Percentiles rank a stretch among this genome's conserved stretches.
Evolutionary conservation across 805 yeast genomes (phyloP).

Genomic region (Candida endomychidarum): DNA sequence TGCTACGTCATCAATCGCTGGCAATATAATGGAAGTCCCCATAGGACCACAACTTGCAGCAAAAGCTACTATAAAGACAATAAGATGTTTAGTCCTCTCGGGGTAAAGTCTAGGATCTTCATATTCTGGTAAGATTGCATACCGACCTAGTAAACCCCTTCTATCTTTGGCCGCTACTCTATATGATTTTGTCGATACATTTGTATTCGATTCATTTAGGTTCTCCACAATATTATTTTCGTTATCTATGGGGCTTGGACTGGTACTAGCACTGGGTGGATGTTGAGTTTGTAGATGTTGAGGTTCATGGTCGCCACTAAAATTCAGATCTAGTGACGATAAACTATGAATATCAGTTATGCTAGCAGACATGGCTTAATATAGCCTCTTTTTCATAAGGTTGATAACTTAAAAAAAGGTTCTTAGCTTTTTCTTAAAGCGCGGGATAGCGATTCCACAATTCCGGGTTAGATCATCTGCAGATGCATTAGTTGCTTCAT

Average conservation of each 20-base stretch:
- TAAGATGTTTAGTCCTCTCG: constrained; percentile 42
- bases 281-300: constrained; percentile 4
- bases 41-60: constrained; percentile 84
- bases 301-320: constrained; percentile 1
- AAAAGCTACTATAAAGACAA: constrained; percentile 65
- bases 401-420: too few species aligned
- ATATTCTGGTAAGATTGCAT: constrained; percentile 66
- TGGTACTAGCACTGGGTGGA: too few species aligned
- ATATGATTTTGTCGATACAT: constrained; percentile 3
- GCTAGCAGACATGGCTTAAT: neutral
- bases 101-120: constrained; percentile 71
- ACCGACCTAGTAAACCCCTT: constrained; percentile 56
- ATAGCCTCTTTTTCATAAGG: too few species aligned
- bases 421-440: too few species aligned
- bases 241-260: neutral
- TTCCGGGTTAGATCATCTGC: too few species aligned
- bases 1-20: constrained; percentile 66
- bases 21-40: constrained; percentile 83
- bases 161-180: constrained; percentile 35
- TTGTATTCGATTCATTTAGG: neutral
- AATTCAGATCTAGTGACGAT: constrained; percentile 8
- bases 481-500: too few species aligned
- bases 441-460: too few species aligned
- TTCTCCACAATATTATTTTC: neutral
- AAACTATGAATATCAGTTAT: constrained; percentile 8